Base-by-base conservation (phyloP, 1,284 basidiomycete genomes). In the Hemileia vastatrix region DNA sequence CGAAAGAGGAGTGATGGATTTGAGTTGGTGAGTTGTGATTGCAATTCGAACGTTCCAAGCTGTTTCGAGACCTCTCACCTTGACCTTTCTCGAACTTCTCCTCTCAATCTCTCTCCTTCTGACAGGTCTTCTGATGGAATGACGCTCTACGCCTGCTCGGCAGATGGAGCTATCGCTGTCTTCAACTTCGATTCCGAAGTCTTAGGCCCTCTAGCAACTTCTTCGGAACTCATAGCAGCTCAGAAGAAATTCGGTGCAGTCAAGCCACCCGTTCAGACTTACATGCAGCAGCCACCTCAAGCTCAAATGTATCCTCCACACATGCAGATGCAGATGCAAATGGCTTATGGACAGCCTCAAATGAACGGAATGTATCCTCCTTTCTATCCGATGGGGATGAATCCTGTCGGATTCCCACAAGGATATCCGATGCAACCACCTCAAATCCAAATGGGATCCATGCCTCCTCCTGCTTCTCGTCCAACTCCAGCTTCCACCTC, bases 1-100 rank as follows among this genome's bases (percentile, higher is more conserved):
- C 68, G 90, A 93, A 64, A 80, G 92, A 58, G 89, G 93, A 70
- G 88, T 97, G 53, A 86, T 96, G 82, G 94, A 98, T 74, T 80
- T 98, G 3, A 89, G 86, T 70, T 98, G 94, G 94, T 90, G 71
- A 67, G 84, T n/a, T n/a, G n/a, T n/a, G n/a, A n/a, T n/a, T n/a
- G n/a, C n/a, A n/a, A n/a, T n/a, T 23, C 45, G 21, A 23, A 18
- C 45, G 45, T 47, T 23, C 18, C 21, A 27, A 27, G 27, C 27
- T 27, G 27, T 27, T 27, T 27, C 27, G 24, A 11, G 47, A 31
- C 50, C 18, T 54, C 18, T 11, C n/a, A 47, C 5, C 45, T 13
- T 31, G 18, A 6, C 13, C 31, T 5, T 9, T 40, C 13, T 31
- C 40, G 32, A 3, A 19, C 27, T 21, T 45, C 2, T 48, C 15